Base-by-base conservation (phyloP, 2,329 filamentous ascomycete species). In the Colletotrichum cordylinicola region DNA sequence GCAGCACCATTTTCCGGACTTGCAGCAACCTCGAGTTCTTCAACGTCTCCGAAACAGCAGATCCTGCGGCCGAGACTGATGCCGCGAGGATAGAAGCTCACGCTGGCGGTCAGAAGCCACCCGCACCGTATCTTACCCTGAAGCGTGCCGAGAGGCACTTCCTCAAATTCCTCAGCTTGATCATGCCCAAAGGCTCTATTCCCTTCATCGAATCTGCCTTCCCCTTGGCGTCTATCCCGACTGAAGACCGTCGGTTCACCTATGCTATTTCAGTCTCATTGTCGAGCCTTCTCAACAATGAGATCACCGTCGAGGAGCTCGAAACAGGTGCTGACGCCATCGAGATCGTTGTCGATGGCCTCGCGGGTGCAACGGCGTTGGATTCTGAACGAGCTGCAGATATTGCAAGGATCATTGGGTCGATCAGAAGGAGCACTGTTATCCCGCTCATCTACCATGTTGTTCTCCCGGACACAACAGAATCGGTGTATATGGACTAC, bases 21-120 rank as follows among this genome's bases (percentile, higher is more conserved):
- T 94, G 92, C 80, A 93, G 93, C 13, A 95, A 94, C 78, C 90
- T 94, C 77, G 94, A 96, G 80, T 96, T 95, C 82, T 95, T 92
- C 86, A 95, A 95, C 79, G 86, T 94, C 18, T 93, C 93, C 3
- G 93, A 95, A 80, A 80, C 33, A 70, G 82, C 60, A 68, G 78
- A 70, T 27, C 62, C 67, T 6, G 69, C 60, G 66, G 27, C 75
- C n/a, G 71, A 76, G 27, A 74, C 70, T 61, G 76, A 61, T 31
- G 65, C 67, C 37, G 74, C 70, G 27, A 76, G 68, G 18, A 66
- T 48, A 65, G 70, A 71, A n/a, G 71, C 78, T 12, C 74, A 74
- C 16, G 37, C 76, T 18, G 77, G 82, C 8, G 84, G 84, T 68
- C 82, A 83, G 72, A 82, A 85, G 68, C 84, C 85, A 1, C 86